A percentile compares a stretch with the other conserved stretches of the same genome.
phyloP scores from a whole-genome alignment of 140 eudicot species.

The Flaveria floridana region DNA sequence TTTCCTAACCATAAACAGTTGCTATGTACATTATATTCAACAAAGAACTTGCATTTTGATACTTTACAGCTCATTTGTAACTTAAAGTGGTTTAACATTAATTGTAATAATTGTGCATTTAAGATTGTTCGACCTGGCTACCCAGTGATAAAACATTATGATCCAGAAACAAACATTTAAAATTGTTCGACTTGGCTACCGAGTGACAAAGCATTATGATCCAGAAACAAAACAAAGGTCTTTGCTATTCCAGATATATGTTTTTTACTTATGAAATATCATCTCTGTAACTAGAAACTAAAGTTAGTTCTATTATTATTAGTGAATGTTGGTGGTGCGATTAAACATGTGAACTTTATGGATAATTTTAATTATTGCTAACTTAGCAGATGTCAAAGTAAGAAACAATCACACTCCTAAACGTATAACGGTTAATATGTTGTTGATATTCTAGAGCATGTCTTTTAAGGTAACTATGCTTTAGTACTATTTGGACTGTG shows the following conservation, averaged over 20 bases:
- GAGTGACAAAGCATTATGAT: conserved; percentile 89
- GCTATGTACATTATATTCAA: conserved; percentile 3
- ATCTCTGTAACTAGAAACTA: background rate
- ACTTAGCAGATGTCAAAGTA: conserved; percentile 16
- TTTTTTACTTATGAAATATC: background rate
- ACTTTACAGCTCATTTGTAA: background rate
- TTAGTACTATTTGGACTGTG: too few species aligned
- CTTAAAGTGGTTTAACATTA: background rate
- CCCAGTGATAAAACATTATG: conserved; percentile 83
- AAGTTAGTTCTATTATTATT: background rate
- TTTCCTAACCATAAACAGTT: background rate
- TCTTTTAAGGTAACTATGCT: too few species aligned
- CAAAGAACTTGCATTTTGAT: background rate
- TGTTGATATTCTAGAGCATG: too few species aligned
- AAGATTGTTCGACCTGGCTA: conserved; percentile 96
- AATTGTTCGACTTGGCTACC: conserved; percentile 91
- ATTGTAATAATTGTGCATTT: conserved; percentile 47
- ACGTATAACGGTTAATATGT: background rate
- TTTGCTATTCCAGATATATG: conserved; percentile 75
- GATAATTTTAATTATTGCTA: background rate
- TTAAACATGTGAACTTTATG: background rate
- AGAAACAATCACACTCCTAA: background rate
- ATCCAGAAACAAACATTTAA: conserved; percentile 81
- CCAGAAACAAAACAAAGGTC: conserved; percentile 89
- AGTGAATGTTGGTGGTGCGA: background rate